Conservation (phyloP, 495 filamentous ascomycete species). For the Xylaria curta region DNA sequence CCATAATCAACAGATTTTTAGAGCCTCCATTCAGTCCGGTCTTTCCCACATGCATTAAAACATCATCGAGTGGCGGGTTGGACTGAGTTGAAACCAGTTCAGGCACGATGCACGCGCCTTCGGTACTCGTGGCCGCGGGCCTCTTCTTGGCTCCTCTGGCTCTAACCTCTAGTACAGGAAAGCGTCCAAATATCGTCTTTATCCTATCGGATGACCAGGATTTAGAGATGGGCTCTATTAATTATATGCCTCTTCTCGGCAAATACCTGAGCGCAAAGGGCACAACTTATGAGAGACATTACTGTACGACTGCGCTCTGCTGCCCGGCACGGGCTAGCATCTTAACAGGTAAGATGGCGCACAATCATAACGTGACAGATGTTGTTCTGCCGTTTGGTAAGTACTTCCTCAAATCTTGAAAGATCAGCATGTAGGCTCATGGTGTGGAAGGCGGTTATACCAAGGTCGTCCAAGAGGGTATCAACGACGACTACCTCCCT, state of each 20-base stretch:
- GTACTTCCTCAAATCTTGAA: slow-evolving; percentile 9
- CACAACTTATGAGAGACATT: slow-evolving; percentile 53
- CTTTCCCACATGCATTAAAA: background rate
- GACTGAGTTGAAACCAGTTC: background rate
- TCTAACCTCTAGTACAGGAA: background rate
- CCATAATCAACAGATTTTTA: background rate
- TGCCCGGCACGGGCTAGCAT: slow-evolving; percentile 59
- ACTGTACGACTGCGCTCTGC: slow-evolving; percentile 55
- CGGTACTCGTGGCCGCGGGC: background rate
- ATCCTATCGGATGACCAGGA: slow-evolving; percentile 62
- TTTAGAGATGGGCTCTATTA: slow-evolving; percentile 50
- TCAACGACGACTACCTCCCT: slow-evolving; percentile 63
- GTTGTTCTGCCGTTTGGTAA: slow-evolving; percentile 57
- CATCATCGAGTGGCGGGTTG: background rate
- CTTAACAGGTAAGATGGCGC: slow-evolving; percentile 60
- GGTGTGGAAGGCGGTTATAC: slow-evolving; percentile 57
- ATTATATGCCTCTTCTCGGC: slow-evolving; percentile 50
- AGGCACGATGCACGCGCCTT: background rate
- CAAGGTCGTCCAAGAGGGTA: slow-evolving; percentile 61
- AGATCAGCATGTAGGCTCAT: background rate
- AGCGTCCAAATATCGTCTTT: slow-evolving; percentile 55
- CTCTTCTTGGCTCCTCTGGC: background rate
- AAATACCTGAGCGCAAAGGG: slow-evolving; percentile 49
- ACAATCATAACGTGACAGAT: slow-evolving; percentile 67
- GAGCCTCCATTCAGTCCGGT: background rate